Percentiles rank a stretch among this genome's conserved stretches.
phyloP scores from a whole-genome alignment of 441 rosid genomes.

The Geranium incanum region DNA sequence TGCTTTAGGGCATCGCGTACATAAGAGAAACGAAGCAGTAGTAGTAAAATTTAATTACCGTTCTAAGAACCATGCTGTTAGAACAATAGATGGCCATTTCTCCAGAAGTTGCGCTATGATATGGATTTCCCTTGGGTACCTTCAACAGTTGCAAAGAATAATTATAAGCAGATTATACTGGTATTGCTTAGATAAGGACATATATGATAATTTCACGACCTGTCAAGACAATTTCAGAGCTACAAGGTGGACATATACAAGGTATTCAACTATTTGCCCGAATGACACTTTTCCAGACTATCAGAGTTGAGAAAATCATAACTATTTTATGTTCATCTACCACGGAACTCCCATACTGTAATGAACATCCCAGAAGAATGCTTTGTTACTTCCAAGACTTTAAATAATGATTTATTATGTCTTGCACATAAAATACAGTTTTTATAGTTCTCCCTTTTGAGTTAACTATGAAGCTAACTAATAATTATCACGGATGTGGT shows the following conservation, averaged over 20 bases:
- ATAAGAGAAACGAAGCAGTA: background rate
- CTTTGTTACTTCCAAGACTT: background rate
- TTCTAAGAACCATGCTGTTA: constrained; percentile 64
- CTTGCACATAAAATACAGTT: background rate
- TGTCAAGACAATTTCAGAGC: background rate
- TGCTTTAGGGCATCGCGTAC: background rate
- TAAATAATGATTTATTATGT: background rate
- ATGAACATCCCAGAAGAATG: too few relatives aligned
- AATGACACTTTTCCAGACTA: background rate
- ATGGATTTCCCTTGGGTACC: constrained; percentile 95
- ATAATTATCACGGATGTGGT: background rate
- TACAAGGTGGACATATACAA: background rate
- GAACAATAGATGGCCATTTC: constrained; percentile 93
- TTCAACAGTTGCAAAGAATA: constrained; percentile 24
- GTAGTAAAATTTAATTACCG: constrained; percentile 30
- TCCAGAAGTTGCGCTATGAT: constrained; percentile 95
- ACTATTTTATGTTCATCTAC: background rate
- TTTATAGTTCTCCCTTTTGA: background rate
- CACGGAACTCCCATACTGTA: background rate
- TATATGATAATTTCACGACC: background rate
- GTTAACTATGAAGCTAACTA: background rate
- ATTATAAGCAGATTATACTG: constrained; percentile 8
- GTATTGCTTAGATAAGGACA: background rate
- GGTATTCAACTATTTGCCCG: background rate
- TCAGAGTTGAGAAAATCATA: background rate